phyloP scores from a whole-genome alignment of 768 basidiomycete species.

The Peribolospora baueri region DNA sequence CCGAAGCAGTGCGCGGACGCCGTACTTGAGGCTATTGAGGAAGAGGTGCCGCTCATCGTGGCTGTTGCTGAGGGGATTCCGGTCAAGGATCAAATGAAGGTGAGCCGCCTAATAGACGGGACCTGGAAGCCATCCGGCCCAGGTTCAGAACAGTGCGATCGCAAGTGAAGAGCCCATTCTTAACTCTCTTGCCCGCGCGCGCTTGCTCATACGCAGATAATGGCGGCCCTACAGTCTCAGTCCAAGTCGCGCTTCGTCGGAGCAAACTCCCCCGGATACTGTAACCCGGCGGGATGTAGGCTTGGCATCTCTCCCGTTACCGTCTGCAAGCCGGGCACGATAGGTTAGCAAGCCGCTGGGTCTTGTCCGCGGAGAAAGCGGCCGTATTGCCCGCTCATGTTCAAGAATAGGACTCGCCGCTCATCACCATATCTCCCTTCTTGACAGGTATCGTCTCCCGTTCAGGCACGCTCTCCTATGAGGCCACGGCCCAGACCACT shows the following conservation, averaged over 20 bases:
- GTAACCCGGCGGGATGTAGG: not conserved
- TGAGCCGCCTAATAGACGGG: not conserved
- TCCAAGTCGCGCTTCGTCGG: not conserved
- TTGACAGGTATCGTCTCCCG: not conserved
- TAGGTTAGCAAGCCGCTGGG: not conserved
- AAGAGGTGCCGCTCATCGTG: not conserved
- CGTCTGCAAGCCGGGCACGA: not conserved
- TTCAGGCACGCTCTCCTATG: not conserved
- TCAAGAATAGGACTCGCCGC: not conserved
- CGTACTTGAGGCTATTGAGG: not conserved
- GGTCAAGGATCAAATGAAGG: not conserved
- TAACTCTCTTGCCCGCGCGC: too few species aligned
- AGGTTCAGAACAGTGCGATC: too few species aligned
- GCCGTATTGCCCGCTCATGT: not conserved
- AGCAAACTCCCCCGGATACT: not conserved
- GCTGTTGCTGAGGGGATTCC: not conserved
- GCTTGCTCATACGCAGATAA: not conserved
- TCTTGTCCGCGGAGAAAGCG: not conserved
- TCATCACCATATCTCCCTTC: too few species aligned
- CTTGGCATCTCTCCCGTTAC: not conserved
- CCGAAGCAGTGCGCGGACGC: not conserved
- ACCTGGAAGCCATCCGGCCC: too few species aligned
- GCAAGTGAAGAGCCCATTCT: too few species aligned
- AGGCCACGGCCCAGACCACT: not conserved
- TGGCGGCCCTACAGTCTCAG: not conserved